phyloP scores from a whole-genome alignment of 805 yeast species.

The Danielia oregonensis region DNA sequence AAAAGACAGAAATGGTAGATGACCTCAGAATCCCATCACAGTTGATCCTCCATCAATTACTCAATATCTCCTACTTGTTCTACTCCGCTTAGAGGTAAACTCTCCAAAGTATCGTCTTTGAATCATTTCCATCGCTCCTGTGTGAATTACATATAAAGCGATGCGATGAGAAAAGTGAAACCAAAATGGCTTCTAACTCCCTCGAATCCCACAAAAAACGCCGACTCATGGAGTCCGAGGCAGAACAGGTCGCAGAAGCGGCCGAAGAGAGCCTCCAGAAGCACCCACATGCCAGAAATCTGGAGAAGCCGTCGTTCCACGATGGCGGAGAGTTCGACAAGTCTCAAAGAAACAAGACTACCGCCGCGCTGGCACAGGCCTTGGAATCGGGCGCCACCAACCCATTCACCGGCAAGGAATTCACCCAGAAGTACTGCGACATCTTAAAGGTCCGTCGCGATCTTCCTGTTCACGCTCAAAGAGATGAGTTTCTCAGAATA shows the following conservation, averaged over 20 bases:
- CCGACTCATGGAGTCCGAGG: constrained; percentile 48
- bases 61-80: too few relatives aligned
- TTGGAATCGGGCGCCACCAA: constrained; percentile 60
- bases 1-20: too few relatives aligned
- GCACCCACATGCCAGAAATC: constrained; percentile 44
- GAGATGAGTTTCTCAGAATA: constrained; percentile 79
- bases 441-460: constrained; percentile 78
- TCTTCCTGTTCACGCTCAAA: constrained; percentile 90
- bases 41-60: too few relatives aligned
- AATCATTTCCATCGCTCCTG: too few relatives aligned
- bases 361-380: constrained; percentile 55
- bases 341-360: constrained; percentile 58
- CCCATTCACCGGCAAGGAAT: constrained; percentile 73
- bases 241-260: constrained; percentile 63
- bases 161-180: too few relatives aligned
- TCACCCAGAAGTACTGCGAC: constrained; percentile 66
- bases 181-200: too few relatives aligned
- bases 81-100: too few relatives aligned
- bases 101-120: too few relatives aligned
- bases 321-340: constrained; percentile 64
- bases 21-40: too few relatives aligned
- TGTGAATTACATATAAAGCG: too few relatives aligned
- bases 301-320: constrained; percentile 45
- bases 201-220: constrained; percentile 40
- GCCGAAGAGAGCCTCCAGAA: constrained; percentile 52